phyloP scores from a whole-genome alignment of 306 rosid genomes.

The Quercus engelmannii region DNA sequence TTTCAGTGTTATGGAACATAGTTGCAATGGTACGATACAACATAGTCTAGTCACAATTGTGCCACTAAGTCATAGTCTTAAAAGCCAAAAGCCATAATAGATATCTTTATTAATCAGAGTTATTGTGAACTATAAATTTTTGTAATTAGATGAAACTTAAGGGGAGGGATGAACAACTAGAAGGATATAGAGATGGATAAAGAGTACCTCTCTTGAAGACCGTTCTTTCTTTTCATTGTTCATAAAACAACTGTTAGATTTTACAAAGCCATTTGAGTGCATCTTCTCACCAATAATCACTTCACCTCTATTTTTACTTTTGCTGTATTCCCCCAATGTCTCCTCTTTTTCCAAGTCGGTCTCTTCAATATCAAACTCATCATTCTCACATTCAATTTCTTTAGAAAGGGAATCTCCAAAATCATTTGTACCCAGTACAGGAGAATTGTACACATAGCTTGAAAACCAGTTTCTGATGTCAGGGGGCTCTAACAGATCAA shows the following conservation, averaged over 20 bases:
- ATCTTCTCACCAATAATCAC: conserved; percentile 6
- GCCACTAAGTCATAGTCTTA: not conserved
- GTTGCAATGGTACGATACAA: not conserved
- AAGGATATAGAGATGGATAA: conserved; percentile 3
- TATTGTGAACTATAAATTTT: not conserved
- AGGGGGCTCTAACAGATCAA: conserved; percentile 50
- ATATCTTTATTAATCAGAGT: not conserved
- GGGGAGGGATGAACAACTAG: not conserved
- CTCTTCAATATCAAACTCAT: conserved; percentile 20
- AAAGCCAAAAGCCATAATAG: too few species aligned
- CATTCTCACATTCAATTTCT: conserved; percentile 19
- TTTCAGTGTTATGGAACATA: not conserved
- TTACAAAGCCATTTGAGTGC: conserved; percentile 9
- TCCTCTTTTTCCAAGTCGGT: not conserved
- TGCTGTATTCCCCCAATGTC: not conserved
- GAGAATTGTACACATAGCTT: conserved; percentile 72
- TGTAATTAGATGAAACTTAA: not conserved
- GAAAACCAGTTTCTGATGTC: conserved; percentile 74
- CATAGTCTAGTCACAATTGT: not conserved
- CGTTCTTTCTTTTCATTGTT: conserved; percentile 25
- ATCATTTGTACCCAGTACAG: conserved; percentile 28
- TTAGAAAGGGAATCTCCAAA: conserved; percentile 19
- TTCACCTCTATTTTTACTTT: conserved; percentile 8
- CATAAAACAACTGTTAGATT: conserved; percentile 8
- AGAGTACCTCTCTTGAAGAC: conserved; percentile 31